Conservation (phyloP, 2,329 filamentous ascomycete genomes). For the Talaromyces rugulosus region DNA sequence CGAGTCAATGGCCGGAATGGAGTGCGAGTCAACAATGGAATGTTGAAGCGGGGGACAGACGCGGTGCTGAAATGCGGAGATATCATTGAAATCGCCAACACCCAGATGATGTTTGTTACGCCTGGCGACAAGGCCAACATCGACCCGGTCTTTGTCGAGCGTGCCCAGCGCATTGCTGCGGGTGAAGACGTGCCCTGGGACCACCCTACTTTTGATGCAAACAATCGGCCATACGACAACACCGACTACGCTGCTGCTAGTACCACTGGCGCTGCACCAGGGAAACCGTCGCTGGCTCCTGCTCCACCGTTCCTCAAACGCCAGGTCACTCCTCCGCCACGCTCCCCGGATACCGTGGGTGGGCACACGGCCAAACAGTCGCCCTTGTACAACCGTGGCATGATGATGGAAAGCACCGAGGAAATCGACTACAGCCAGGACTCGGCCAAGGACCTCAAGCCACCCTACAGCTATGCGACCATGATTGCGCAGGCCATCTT, state of each 20-base stretch:
- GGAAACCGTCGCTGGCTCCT: slow-evolving; percentile 36
- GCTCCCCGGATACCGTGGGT: slow-evolving; percentile 37
- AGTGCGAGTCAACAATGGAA: slow-evolving; percentile 72
- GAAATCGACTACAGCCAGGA: slow-evolving; percentile 65
- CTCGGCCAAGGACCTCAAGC: slow-evolving; percentile 84
- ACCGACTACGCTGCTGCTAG: background rate
- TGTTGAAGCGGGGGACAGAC: slow-evolving; percentile 63
- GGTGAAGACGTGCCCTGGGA: slow-evolving; percentile 39
- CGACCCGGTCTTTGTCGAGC: slow-evolving; percentile 64
- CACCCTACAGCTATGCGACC: slow-evolving; percentile 92
- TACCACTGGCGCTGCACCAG: slow-evolving; percentile 13
- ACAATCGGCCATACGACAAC: slow-evolving; percentile 10
- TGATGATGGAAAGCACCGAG: slow-evolving; percentile 52
- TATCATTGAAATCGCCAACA: slow-evolving; percentile 84
- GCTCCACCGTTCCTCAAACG: slow-evolving; percentile 40
- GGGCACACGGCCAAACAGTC: slow-evolving; percentile 43
- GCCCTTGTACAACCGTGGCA: slow-evolving; percentile 46
- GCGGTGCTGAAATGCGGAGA: slow-evolving; percentile 75
- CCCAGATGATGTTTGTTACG: slow-evolving; percentile 99
- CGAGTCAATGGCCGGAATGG: slow-evolving; percentile 88
- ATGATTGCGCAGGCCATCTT: slow-evolving; percentile 96
- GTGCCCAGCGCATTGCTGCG: slow-evolving; percentile 50
- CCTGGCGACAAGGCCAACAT: slow-evolving; percentile 70
- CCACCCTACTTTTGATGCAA: slow-evolving; percentile 22
- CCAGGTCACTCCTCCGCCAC: slow-evolving; percentile 38